Evolutionary conservation across 2,329 filamentous ascomycete species (phyloP).

Genomic region (Aspergillus caelatus): DNA sequence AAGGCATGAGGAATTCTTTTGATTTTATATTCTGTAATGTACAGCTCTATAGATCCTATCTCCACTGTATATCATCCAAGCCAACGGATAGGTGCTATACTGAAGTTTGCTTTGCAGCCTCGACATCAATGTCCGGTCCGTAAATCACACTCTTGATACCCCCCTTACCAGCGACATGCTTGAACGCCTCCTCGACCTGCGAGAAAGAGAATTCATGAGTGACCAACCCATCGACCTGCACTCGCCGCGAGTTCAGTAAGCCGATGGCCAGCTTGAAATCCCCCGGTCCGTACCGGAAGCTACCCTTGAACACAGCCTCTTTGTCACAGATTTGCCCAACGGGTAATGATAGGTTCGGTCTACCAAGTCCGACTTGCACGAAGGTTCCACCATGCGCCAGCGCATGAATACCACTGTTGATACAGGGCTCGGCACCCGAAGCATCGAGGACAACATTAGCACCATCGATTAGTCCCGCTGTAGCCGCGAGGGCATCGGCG

Average conservation of each 20-base stretch:
- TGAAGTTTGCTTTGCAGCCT: slow-evolving; percentile 14
- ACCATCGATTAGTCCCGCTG: slow-evolving; percentile 62
- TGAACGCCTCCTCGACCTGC: slow-evolving; percentile 79
- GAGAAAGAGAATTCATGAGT: slow-evolving; percentile 73
- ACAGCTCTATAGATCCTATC: background rate
- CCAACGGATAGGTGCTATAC: slow-evolving; percentile 2
- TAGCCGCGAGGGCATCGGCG: slow-evolving; percentile 64
- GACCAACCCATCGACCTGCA: slow-evolving; percentile 75
- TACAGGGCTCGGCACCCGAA: slow-evolving; percentile 72
- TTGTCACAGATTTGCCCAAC: slow-evolving; percentile 83
- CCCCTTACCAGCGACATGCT: slow-evolving; percentile 77
- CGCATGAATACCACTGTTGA: slow-evolving; percentile 69
- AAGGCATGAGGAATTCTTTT: background rate
- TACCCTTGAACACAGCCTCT: slow-evolving; percentile 80
- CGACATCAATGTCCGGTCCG: slow-evolving; percentile 28
- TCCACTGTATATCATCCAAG: background rate
- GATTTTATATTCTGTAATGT: background rate
- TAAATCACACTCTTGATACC: slow-evolving; percentile 47
- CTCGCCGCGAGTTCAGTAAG: slow-evolving; percentile 63
- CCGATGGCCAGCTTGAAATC: slow-evolving; percentile 82
- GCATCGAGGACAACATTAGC: slow-evolving; percentile 78
- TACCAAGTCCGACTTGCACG: slow-evolving; percentile 85
- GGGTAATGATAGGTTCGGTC: slow-evolving; percentile 65
- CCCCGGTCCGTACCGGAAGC: slow-evolving; percentile 81
- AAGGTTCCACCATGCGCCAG: slow-evolving; percentile 71